A percentile compares a stretch with the other conserved stretches of the same genome.
Conservation (phyloP, 192 early-diverging fungal genomes). For the Coemansia sp. region DNA sequence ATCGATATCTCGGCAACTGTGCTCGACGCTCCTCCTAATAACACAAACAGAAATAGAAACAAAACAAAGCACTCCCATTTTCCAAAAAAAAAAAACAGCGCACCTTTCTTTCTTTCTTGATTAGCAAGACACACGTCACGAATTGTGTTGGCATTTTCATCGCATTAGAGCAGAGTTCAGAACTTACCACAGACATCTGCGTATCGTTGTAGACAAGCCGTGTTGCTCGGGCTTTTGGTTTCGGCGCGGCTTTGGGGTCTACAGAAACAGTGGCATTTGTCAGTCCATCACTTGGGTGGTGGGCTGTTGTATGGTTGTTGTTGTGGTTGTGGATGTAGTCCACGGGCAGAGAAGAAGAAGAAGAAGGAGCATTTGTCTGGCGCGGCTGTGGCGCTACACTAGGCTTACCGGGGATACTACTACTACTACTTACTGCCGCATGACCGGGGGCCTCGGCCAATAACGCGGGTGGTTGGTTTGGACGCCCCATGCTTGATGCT, state of each 20-base stretch:
- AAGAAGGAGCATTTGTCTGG: slow-evolving; percentile 22
- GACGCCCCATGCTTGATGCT: not conserved
- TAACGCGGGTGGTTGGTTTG: not conserved
- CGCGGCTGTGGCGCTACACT: slow-evolving; percentile 22
- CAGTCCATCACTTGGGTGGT: not conserved
- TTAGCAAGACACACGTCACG: not conserved
- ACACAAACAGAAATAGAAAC: slow-evolving; percentile 1
- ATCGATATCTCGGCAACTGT: slow-evolving; percentile 29
- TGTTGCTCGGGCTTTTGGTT: slow-evolving; percentile 23
- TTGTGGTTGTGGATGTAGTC: too few species aligned
- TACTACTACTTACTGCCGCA: not conserved
- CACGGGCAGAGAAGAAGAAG: slow-evolving; percentile 5
- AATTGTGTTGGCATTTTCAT: not conserved
- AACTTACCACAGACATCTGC: slow-evolving; percentile 46
- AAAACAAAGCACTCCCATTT: not conserved
- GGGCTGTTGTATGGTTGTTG: too few species aligned
- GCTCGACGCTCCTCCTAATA: slow-evolving; percentile 49
- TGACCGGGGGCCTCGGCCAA: not conserved
- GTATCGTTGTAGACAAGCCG: slow-evolving; percentile 42
- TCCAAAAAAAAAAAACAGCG: not conserved
- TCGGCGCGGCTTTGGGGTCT: slow-evolving; percentile 16
- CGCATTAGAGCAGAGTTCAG: too few species aligned
- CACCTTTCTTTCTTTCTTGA: not conserved
- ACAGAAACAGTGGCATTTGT: slow-evolving; percentile 17
- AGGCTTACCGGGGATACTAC: slow-evolving; percentile 32